Conservation (phyloP, 2,329 filamentous ascomycete species). For the Fusarium sp. region DNA sequence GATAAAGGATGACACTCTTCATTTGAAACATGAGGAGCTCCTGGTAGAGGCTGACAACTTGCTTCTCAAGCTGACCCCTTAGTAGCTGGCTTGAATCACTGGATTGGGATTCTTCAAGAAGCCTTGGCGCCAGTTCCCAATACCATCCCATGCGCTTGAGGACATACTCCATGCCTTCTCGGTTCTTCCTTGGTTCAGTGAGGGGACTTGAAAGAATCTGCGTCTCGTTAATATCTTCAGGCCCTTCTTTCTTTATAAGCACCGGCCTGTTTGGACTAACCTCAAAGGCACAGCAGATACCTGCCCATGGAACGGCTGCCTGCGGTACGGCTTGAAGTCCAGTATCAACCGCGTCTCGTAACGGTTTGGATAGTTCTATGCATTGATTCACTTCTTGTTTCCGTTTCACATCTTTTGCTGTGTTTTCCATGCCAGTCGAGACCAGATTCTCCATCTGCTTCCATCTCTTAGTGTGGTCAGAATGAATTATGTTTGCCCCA, state of each 20-base stretch:
- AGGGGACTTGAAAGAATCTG: neutral
- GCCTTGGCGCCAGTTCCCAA: neutral
- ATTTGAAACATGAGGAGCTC: neutral
- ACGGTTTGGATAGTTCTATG: neutral
- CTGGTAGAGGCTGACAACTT: neutral
- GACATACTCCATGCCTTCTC: neutral
- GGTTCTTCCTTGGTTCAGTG: neutral
- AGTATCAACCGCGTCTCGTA: neutral
- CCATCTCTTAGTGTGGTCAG: neutral
- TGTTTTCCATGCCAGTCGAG: neutral
- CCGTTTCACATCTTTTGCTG: neutral
- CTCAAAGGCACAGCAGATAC: neutral
- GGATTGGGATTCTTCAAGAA: neutral
- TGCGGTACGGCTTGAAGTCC: neutral
- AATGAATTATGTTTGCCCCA: neutral
- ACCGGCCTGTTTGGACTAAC: neutral
- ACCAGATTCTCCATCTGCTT: neutral
- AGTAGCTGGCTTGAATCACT: neutral
- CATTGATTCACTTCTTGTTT: neutral
- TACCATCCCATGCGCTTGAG: neutral
- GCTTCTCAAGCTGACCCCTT: neutral
- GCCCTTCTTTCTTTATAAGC: neutral
- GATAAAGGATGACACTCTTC: neutral
- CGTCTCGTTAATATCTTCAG: rapidly evolving
- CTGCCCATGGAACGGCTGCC: slow-evolving; percentile 5